A percentile compares a stretch with the other conserved stretches of the same genome.
Conservation (phyloP, 768 basidiomycete species). For the Hygrocybe punicea region DNA sequence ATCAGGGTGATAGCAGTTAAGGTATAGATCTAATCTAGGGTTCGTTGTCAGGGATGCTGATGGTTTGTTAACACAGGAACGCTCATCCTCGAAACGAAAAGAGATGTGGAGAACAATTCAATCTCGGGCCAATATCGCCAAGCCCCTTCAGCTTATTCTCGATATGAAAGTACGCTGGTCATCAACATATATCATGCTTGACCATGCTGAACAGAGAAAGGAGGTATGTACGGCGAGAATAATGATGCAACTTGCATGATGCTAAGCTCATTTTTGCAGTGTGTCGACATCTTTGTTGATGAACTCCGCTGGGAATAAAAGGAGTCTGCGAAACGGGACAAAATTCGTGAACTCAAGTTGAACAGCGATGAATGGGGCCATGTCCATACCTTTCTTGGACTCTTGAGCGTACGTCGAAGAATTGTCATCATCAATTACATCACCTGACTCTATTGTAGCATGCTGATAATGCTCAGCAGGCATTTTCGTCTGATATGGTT, state of each 20-base stretch:
- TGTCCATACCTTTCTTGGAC: slow-evolving; percentile 15
- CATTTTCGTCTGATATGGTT: slow-evolving; percentile 29
- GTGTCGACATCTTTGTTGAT: slow-evolving; percentile 25
- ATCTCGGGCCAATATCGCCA: neutral
- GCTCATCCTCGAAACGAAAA: slow-evolving; percentile 25
- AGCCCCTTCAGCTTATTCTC: slow-evolving; percentile 20
- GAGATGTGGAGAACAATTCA: slow-evolving; percentile 21
- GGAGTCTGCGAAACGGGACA: slow-evolving; percentile 22
- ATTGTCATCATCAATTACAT: slow-evolving; percentile 20
- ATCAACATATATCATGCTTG: slow-evolving; percentile 32
- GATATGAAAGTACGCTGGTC: slow-evolving; percentile 34
- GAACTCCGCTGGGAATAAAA: slow-evolving; percentile 22
- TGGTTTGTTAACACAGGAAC: slow-evolving; percentile 15
- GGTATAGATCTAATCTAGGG: slow-evolving; percentile 1
- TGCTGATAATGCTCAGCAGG: slow-evolving; percentile 33
- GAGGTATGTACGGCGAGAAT: neutral
- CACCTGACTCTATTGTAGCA: slow-evolving; percentile 17
- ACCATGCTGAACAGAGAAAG: slow-evolving; percentile 8
- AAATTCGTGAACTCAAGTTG: slow-evolving; percentile 19
- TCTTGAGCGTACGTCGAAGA: neutral
- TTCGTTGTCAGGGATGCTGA: neutral
- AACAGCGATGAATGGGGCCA: slow-evolving; percentile 23
- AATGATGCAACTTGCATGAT: too few species aligned
- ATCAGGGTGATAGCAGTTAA: slow-evolving; percentile 11
- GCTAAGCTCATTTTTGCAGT: slow-evolving; percentile 1